These are phyloP conservation scores for Cyberlindnera maclurae DNA, from an alignment of 805 yeast genomes.

Conservation along the genomic window DNA sequence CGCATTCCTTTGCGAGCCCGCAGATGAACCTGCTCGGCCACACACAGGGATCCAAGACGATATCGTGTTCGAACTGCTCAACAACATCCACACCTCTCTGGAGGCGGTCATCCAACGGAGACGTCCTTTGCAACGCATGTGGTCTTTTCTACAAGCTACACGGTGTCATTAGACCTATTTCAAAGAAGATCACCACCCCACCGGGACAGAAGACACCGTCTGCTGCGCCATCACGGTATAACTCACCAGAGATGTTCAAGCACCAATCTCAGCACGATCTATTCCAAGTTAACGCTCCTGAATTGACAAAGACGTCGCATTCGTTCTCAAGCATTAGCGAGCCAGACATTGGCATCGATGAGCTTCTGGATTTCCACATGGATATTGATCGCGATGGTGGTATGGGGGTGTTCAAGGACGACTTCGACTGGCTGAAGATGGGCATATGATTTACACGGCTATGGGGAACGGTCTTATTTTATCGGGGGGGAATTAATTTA, in stretches of 20 bases:
- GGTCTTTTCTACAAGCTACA: slow-evolving; percentile 88
- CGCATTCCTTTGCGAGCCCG: slow-evolving; percentile 11
- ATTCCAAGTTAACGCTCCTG: background rate
- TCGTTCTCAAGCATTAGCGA: slow-evolving; percentile 11
- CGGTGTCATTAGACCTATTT: slow-evolving; percentile 77
- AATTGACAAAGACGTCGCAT: slow-evolving; percentile 4
- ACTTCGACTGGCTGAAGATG: slow-evolving; percentile 21
- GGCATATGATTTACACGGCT: slow-evolving; percentile 8
- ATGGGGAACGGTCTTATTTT: too few species aligned
- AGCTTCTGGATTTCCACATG: slow-evolving; percentile 11
- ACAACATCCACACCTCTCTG: slow-evolving; percentile 92
- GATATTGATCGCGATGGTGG: slow-evolving; percentile 6
- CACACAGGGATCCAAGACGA: slow-evolving; percentile 3
- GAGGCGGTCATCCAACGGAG: slow-evolving; percentile 87
- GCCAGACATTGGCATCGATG: slow-evolving; percentile 13
- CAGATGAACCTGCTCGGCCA: slow-evolving; percentile 9
- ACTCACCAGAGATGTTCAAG: slow-evolving; percentile 3
- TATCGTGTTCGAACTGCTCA: slow-evolving; percentile 73
- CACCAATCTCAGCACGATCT: slow-evolving; percentile 5
- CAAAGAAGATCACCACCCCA: background rate
- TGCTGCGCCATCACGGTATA: slow-evolving; percentile 1
- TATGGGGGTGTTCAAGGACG: slow-evolving; percentile 13
- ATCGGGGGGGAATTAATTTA: too few species aligned
- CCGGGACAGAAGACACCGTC: slow-evolving; percentile 3
- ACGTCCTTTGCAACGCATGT: slow-evolving; percentile 92